Evolutionary conservation across 108 stramenopile genomes (phyloP).

Genomic region (Chaetoceros tenuissimus): DNA sequence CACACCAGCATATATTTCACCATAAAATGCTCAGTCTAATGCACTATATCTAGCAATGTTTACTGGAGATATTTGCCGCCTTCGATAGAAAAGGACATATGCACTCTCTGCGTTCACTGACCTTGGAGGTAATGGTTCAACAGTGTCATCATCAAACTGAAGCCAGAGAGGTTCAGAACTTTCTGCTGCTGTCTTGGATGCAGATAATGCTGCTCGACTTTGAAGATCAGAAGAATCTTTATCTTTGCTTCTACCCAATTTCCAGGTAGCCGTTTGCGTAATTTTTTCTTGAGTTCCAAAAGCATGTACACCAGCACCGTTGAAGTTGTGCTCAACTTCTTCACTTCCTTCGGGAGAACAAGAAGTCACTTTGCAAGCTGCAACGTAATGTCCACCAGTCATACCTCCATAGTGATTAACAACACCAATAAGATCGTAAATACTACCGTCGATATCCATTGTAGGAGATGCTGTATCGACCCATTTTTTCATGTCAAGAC

Average conservation of each 20-base stretch:
- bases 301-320: conserved; percentile 35
- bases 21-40: conserved; percentile 38
- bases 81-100: conserved; percentile 91
- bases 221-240: conserved; percentile 46
- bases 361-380: conserved; percentile 78
- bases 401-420: conserved; percentile 95
- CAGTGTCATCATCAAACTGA: conserved; percentile 92
- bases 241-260: conserved; percentile 56
- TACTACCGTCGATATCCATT: conserved; percentile 28
- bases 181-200: conserved; percentile 45
- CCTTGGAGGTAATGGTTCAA: conserved; percentile 75
- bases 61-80: conserved; percentile 67
- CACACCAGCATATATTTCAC: too few species aligned
- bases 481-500: conserved; percentile 83
- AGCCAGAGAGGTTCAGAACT: conserved; percentile 85
- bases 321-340: conserved; percentile 75
- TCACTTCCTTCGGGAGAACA: conserved; percentile 79
- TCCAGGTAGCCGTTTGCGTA: conserved; percentile 44
- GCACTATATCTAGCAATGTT: conserved; percentile 81
- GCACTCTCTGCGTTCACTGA: conserved; percentile 84
- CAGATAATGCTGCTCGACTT: conserved; percentile 28
- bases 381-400: conserved; percentile 96
- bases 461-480: conserved; percentile 57
- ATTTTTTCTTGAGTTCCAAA: conserved; percentile 30
- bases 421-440: conserved; percentile 90